These are phyloP conservation scores for Geranium rotundifolium DNA, from an alignment of 345 rosid species.

Conservation along the genomic window DNA sequence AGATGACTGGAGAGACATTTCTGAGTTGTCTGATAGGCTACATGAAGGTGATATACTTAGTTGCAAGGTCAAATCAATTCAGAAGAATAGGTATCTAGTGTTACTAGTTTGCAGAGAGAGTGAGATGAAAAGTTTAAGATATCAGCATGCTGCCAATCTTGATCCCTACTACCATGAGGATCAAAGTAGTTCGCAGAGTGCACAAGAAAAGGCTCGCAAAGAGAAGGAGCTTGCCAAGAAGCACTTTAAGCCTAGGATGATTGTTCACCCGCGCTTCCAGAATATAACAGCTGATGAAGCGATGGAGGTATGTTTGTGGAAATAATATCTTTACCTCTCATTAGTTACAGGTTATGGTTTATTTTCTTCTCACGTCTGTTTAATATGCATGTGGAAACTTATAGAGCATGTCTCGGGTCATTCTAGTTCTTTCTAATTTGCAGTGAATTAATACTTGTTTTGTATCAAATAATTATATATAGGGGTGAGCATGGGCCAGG, in stretches of 20 bases:
- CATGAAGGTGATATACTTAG: conserved; percentile 83
- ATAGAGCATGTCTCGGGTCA: no score
- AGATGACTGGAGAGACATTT: conserved; percentile 86
- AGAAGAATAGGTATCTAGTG: conserved; percentile 77
- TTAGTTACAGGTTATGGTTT: no score
- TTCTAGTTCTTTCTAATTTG: no score
- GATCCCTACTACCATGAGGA: conserved; percentile 85
- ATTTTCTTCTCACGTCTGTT: no score
- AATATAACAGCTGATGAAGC: conserved; percentile 94
- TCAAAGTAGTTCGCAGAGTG: conserved; percentile 48
- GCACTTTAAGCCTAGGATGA: conserved; percentile 92
- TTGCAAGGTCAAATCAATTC: conserved; percentile 85
- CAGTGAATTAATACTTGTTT: no score
- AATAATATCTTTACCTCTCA: no score
- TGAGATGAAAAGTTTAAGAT: conserved; percentile 64
- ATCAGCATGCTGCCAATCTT: conserved; percentile 31
- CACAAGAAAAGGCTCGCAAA: conserved; percentile 83
- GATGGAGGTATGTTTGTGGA: conserved; percentile 44
- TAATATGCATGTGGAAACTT: no score
- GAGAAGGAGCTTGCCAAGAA: conserved; percentile 88
- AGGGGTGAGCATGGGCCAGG: no score
- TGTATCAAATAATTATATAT: no score
- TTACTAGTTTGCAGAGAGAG: conserved; percentile 71
- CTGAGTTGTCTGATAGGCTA: conserved; percentile 72
- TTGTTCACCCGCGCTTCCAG: conserved; percentile 97